Evolutionary conservation across 208 protist species (phyloP).

Genomic region (Trypanosoma boissoni): DNA sequence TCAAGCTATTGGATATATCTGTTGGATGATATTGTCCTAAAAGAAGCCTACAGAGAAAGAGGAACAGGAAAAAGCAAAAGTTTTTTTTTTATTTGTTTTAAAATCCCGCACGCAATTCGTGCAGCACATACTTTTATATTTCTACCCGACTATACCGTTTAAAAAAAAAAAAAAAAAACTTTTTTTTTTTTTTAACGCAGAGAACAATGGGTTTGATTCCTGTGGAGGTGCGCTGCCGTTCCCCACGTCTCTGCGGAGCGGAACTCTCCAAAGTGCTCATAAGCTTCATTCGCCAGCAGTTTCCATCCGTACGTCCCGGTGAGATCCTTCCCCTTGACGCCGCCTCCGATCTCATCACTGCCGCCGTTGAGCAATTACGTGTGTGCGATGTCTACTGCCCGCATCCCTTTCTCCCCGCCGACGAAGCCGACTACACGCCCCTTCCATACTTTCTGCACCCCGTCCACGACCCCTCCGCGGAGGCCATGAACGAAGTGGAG

Average conservation of each 20-base stretch:
- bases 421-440: slow-evolving; percentile 14
- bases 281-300: slow-evolving; percentile 21
- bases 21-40: too few relatives aligned
- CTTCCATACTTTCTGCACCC: slow-evolving; percentile 22
- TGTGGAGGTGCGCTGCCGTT: slow-evolving; percentile 49
- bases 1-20: too few relatives aligned
- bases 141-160: too few relatives aligned
- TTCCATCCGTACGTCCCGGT: slow-evolving; percentile 24
- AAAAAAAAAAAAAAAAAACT: not conserved
- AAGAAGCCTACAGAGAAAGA: too few relatives aligned
- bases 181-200: not conserved
- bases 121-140: slow-evolving; percentile 10
- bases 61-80: too few relatives aligned
- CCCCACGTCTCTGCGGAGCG: slow-evolving; percentile 28
- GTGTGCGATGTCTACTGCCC: slow-evolving; percentile 55
- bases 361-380: slow-evolving; percentile 32
- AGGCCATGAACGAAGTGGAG: slow-evolving; percentile 7
- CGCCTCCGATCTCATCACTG: slow-evolving; percentile 21
- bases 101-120: too few relatives aligned
- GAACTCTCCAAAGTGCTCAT: slow-evolving; percentile 35
- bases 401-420: slow-evolving; percentile 3
- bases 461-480: not conserved
- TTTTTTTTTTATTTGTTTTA: slow-evolving; percentile 17
- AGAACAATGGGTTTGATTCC: slow-evolving; percentile 26
- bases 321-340: slow-evolving; percentile 27